Percentiles rank a stretch among this genome's conserved stretches.
Evolutionary conservation across 148 eudicot genomes (phyloP).

Genomic region (Rhododendron williamsianum): DNA sequence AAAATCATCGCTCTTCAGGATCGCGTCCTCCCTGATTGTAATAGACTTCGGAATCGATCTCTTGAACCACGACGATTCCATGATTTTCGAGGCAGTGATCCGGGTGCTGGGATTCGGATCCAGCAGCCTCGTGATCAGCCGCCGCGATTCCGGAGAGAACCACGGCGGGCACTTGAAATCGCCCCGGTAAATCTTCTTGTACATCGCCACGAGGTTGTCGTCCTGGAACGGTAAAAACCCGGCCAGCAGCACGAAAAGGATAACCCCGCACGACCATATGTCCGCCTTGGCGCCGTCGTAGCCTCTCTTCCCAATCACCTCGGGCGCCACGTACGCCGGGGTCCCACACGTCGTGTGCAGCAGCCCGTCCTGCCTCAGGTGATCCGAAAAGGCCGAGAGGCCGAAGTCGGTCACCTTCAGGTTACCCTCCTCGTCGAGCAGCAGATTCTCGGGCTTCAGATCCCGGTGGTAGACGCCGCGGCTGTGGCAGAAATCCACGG

Average conservation of each 20-base stretch:
- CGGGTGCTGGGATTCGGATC: conserved; percentile 65
- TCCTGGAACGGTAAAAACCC: conserved; percentile 71
- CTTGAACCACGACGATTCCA: conserved; percentile 52
- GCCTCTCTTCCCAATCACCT: conserved; percentile 62
- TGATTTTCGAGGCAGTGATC: conserved; percentile 40
- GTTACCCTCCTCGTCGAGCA: conserved; percentile 45
- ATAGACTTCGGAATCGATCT: conserved; percentile 10
- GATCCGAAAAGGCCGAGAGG: conserved; percentile 45
- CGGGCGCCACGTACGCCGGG: conserved; percentile 80
- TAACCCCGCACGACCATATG: conserved; percentile 78
- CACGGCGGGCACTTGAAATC: conserved; percentile 71
- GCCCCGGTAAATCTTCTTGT: conserved; percentile 51
- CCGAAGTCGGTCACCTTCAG: conserved; percentile 78
- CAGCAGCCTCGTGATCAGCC: conserved; percentile 43
- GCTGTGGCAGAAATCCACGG: conserved; percentile 71
- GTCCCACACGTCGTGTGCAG: conserved; percentile 73
- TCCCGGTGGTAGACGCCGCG: conserved; percentile 80
- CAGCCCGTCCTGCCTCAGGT: conserved; percentile 35
- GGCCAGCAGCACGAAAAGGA: conserved; percentile 54
- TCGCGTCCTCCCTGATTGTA: not conserved
- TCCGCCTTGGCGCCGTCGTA: conserved; percentile 79
- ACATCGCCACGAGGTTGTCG: conserved; percentile 55
- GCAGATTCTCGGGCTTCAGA: conserved; percentile 60
- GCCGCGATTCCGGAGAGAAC: conserved; percentile 47
- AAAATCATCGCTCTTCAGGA: not conserved